Percentiles rank a stretch among this genome's conserved stretches.
These are phyloP conservation scores for Cadophora sp. DNA, from an alignment of 2,329 filamentous ascomycete genomes.

Conservation along the genomic window DNA sequence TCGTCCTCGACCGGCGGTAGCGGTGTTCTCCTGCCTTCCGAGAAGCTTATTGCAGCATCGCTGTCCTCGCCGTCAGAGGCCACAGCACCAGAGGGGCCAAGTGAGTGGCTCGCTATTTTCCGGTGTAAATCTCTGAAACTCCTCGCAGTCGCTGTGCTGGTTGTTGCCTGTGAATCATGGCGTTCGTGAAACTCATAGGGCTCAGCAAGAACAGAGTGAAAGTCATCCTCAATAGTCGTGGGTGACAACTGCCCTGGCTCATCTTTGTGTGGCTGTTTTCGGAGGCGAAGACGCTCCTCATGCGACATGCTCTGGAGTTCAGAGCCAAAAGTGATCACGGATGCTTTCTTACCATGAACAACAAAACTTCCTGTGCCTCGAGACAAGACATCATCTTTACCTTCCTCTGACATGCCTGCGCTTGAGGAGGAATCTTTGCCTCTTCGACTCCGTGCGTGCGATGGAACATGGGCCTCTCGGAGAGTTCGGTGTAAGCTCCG, in stretches of 20 bases:
- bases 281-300: slow-evolving; percentile 73
- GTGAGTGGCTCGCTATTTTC: slow-evolving; percentile 60
- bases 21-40: slow-evolving; percentile 63
- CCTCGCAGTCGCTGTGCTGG: slow-evolving; percentile 69
- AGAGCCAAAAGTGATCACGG: slow-evolving; percentile 94
- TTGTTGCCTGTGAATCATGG: slow-evolving; percentile 67
- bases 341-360: slow-evolving; percentile 97
- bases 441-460: slow-evolving; percentile 75
- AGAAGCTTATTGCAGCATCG: slow-evolving; percentile 65
- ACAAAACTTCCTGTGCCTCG: slow-evolving; percentile 90
- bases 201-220: slow-evolving; percentile 56
- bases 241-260: slow-evolving; percentile 41
- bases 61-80: slow-evolving; percentile 59
- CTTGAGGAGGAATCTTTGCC: slow-evolving; percentile 75
- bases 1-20: slow-evolving; percentile 56
- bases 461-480: slow-evolving; percentile 74
- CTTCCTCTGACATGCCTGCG: slow-evolving; percentile 52
- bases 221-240: slow-evolving; percentile 52
- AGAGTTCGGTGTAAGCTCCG: slow-evolving; percentile 90
- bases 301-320: slow-evolving; percentile 81
- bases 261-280: slow-evolving; percentile 57
- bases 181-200: slow-evolving; percentile 52
- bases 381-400: slow-evolving; percentile 70
- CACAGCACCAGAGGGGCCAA: slow-evolving; percentile 44
- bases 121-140: slow-evolving; percentile 70